phyloP scores from a whole-genome alignment of 2,329 filamentous ascomycete species.

The Trichoderma koningiopsis region DNA sequence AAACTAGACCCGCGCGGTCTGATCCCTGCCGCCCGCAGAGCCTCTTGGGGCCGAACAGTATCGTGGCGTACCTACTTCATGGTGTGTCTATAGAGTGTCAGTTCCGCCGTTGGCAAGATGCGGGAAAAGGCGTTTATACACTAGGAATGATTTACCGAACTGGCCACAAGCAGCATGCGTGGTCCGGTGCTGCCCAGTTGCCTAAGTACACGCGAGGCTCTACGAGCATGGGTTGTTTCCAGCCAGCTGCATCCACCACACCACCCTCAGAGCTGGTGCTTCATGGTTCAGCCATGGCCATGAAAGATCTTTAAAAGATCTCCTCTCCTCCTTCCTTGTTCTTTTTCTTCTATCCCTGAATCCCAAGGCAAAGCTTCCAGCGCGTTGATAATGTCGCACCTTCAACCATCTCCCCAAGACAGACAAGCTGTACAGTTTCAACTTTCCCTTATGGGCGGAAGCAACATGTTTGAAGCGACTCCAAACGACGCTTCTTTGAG shows the following conservation, averaged over 20 bases:
- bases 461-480: not conserved
- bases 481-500: not conserved
- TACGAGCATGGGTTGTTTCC: slow-evolving; percentile 1
- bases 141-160: slow-evolving; percentile 1
- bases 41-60: not conserved
- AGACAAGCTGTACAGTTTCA: not conserved
- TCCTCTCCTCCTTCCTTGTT: not conserved
- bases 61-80: not conserved
- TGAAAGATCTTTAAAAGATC: not conserved
- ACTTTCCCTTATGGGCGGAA: not conserved
- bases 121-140: not conserved
- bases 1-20: not conserved
- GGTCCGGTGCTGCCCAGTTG: not conserved
- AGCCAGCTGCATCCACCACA: not conserved
- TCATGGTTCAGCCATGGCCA: not conserved
- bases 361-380: not conserved
- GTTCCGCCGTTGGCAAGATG: not conserved
- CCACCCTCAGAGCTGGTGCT: not conserved
- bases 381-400: not conserved
- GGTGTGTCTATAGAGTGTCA: not conserved
- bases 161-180: not conserved
- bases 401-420: not conserved
- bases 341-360: not conserved
- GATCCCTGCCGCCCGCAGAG: slow-evolving; percentile 11
- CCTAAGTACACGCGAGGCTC: slow-evolving; percentile 11